Evolutionary conservation across 169 alveolate genomes (phyloP).

Genomic region (Nephromyces sp.): DNA sequence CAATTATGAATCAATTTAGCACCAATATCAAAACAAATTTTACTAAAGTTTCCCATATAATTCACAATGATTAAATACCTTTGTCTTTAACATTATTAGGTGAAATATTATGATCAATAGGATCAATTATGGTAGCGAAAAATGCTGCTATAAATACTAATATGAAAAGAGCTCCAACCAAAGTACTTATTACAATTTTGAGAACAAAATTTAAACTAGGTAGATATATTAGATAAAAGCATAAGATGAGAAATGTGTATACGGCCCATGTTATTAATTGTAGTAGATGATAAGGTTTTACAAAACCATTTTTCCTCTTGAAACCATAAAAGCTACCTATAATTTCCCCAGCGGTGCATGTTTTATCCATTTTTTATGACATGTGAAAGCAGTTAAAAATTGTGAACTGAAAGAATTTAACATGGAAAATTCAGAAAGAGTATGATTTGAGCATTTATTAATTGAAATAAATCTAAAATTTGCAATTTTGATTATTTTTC

Average conservation of each 20-base stretch:
- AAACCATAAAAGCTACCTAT: neutral
- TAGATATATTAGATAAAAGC: slow-evolving; percentile 3
- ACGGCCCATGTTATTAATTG: slow-evolving; percentile 17
- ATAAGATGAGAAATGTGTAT: neutral
- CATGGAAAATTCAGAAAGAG: too few relatives aligned
- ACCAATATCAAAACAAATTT: neutral
- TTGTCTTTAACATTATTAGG: too few relatives aligned
- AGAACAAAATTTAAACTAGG: slow-evolving; percentile 1
- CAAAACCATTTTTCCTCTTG: slow-evolving; percentile 6
- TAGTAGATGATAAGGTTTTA: slow-evolving; percentile 12
- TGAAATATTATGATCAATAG: slow-evolving; percentile 26
- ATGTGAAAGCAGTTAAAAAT: neutral
- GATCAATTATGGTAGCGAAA: slow-evolving; percentile 6
- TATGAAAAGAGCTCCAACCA: neutral
- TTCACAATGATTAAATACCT: too few relatives aligned
- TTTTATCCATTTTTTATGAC: neutral
- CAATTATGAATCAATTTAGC: too few relatives aligned
- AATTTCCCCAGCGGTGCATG: neutral
- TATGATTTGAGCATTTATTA: too few relatives aligned
- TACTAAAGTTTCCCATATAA: slow-evolving; percentile 4
- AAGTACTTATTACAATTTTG: neutral
- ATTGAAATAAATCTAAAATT: too few relatives aligned
- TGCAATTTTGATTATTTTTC: too few relatives aligned
- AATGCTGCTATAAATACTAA: slow-evolving; percentile 1
- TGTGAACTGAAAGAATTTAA: neutral